phyloP scores from a whole-genome alignment of 106 monocot genomes.

The Dendrobium nobile region DNA sequence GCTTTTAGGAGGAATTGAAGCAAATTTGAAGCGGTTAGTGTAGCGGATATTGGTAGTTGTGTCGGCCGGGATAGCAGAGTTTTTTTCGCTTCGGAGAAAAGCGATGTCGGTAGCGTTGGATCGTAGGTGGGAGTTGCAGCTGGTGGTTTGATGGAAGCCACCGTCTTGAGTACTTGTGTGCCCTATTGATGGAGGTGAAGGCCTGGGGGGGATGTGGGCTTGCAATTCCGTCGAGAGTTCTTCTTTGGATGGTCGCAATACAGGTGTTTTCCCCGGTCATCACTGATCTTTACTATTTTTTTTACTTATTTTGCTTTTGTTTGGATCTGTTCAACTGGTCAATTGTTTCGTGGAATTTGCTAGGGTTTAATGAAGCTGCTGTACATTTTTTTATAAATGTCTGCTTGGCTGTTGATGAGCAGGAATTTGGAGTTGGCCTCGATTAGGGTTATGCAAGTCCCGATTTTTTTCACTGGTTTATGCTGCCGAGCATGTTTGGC shows the following conservation, averaged over 20 bases:
- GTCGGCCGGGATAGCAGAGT: background rate
- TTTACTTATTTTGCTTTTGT: background rate
- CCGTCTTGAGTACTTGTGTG: background rate
- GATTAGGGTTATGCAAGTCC: background rate
- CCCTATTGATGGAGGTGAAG: constrained; percentile 24
- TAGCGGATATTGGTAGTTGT: background rate
- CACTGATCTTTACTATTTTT: background rate
- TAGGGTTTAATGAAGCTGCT: constrained; percentile 4
- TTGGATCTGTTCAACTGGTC: background rate
- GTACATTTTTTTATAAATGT: background rate
- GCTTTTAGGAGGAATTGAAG: background rate
- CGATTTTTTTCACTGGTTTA: background rate
- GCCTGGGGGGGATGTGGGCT: constrained; percentile 14
- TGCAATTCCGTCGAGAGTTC: constrained; percentile 6
- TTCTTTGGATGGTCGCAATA: constrained; percentile 7
- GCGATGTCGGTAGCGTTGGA: background rate
- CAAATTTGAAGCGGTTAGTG: background rate
- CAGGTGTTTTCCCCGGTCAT: background rate
- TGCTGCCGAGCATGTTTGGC: background rate
- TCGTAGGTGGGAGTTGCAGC: constrained; percentile 1
- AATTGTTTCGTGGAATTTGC: background rate
- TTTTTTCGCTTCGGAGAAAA: background rate
- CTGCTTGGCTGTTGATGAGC: background rate
- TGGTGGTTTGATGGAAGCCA: constrained; percentile 17
- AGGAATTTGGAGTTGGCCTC: background rate